Evolutionary conservation across 2,329 filamentous ascomycete genomes (phyloP), one percentile per base, ranked within the genome.

Genomic region (Fusarium abutilonis): DNA sequence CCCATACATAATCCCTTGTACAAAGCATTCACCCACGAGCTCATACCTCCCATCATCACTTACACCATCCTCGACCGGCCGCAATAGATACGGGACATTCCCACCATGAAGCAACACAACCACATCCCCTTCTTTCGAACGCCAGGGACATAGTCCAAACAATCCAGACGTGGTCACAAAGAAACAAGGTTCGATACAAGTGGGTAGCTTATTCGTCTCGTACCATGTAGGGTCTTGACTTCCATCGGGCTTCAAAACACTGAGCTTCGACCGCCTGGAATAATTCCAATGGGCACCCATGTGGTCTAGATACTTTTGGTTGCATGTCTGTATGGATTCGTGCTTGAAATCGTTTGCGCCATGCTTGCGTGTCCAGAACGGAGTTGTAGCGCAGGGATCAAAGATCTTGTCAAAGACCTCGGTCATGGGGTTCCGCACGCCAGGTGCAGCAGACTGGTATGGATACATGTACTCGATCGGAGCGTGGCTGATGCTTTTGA

Each of bases 61-160:
- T 5, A 6, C 48, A 1, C 39, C 36, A 1, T 38, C 34, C 1
- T 29, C 32, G 1, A 36, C n/a, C 3, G 45, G 28, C 4, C 56
- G 39, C 4, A 67, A 14, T 0, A 65, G 9, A 15, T 60, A 67
- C 1, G 64, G 64, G 0, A 65, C 64, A 10, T 62, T 65, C 0
- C 53, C 64, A 0, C 64, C 64, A 15, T 61, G 46, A 0, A 67
- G 4, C 9, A 67, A 9, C 0, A 50, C 53, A 40, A 67, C 23
- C 1, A 50, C 13, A 13, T 65, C 64, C 1, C 45, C 57, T 4
- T 59, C 64, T n/a, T 29, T 55, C 2, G 64, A 49, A 0, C 13
- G 11, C 64, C 60, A 67, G 13, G 64, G 64, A 9, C 64, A 67
- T 2, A 67, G 19, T 2, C 64, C 60, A 48, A 42, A 44, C 3